These are phyloP conservation scores for Botrytis squamosa DNA, from an alignment of 2,329 filamentous ascomycete genomes.

Conservation along the genomic window DNA sequence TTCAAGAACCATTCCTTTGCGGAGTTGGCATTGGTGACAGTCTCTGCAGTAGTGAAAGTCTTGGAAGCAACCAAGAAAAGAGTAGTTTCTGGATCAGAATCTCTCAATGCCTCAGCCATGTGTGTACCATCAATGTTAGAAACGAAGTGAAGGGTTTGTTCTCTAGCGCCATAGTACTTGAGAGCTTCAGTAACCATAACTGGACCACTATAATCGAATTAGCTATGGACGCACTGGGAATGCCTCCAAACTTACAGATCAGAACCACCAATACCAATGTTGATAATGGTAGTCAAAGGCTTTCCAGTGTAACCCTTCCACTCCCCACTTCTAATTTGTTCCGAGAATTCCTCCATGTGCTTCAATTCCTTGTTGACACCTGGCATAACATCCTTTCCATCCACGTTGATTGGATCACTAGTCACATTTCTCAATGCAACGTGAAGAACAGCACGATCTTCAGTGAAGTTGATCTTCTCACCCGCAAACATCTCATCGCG, in stretches of 20 bases:
- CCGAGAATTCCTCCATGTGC: constrained; percentile 98
- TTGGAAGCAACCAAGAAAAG: constrained; percentile 98
- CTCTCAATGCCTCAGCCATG: constrained; percentile 85
- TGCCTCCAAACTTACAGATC: constrained; percentile 73
- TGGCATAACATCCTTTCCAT: constrained; percentile 90
- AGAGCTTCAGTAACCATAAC: constrained; percentile 99
- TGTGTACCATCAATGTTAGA: constrained; percentile 99
- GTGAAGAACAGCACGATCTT: constrained; percentile 94
- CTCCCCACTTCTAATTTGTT: constrained; percentile 87
- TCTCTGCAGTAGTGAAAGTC: constrained; percentile 99
- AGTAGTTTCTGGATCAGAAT: constrained; percentile 94
- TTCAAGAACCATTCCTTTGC: constrained; percentile 97
- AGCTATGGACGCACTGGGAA: constrained; percentile 23
- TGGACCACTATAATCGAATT: constrained; percentile 66
- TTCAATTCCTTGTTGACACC: constrained; percentile 87
- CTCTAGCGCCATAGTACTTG: constrained; percentile 85
- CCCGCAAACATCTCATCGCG: constrained; percentile 97
- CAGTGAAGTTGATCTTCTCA: constrained; percentile 99
- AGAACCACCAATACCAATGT: constrained; percentile 96
- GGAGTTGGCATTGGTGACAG: constrained; percentile 92
- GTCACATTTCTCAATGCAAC: constrained; percentile 86
- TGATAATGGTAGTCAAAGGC: constrained; percentile 94
- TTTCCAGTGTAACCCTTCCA: constrained; percentile 99
- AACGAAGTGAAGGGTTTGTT: constrained; percentile 92
- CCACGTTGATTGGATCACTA: constrained; percentile 79